These are phyloP conservation scores for Alternaria dauci DNA, from an alignment of 2,329 filamentous ascomycete genomes.

Conservation along the genomic window DNA sequence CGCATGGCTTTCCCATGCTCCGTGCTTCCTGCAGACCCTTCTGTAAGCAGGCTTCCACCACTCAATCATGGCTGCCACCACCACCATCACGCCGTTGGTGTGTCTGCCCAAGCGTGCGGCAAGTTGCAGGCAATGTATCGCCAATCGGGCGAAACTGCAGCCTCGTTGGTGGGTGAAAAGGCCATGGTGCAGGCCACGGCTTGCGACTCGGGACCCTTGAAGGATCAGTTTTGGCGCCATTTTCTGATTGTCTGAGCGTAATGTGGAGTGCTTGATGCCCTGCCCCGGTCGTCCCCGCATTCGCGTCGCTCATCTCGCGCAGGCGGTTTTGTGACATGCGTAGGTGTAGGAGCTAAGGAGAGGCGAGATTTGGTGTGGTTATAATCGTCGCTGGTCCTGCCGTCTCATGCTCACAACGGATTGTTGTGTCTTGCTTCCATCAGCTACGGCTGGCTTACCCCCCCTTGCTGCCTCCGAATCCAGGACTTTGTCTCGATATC, in stretches of 20 bases:
- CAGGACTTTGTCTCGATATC: conserved; percentile 25
- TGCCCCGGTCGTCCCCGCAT: conserved; percentile 47
- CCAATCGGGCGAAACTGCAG: conserved; percentile 29
- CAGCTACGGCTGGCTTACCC: conserved; percentile 6
- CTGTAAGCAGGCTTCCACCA: conserved; percentile 34
- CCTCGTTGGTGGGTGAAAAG: conserved; percentile 24
- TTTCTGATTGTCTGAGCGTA: conserved; percentile 37
- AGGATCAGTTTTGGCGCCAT: conserved; percentile 32
- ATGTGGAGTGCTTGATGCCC: conserved; percentile 44
- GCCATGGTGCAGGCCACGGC: conserved; percentile 30
- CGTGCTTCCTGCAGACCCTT: conserved; percentile 39
- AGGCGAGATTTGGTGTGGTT: conserved; percentile 33
- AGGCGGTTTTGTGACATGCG: conserved; percentile 27
- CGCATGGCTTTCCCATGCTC: conserved; percentile 27
- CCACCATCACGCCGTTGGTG: conserved; percentile 20
- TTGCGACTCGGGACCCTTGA: conserved; percentile 35
- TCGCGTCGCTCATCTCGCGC: conserved; percentile 43
- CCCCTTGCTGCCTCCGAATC: conserved; percentile 17
- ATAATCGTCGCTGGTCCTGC: conserved; percentile 32
- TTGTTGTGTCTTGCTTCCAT: conserved; percentile 5
- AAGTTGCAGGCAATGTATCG: conserved; percentile 40
- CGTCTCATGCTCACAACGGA: conserved; percentile 9
- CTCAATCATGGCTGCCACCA: conserved; percentile 31
- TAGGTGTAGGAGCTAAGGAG: conserved; percentile 26
- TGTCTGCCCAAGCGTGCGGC: conserved; percentile 11